Percentiles rank a stretch among this genome's conserved stretches.
Conservation (phyloP, 352 stramenopile species). For the Phytopythium vexans region DNA sequence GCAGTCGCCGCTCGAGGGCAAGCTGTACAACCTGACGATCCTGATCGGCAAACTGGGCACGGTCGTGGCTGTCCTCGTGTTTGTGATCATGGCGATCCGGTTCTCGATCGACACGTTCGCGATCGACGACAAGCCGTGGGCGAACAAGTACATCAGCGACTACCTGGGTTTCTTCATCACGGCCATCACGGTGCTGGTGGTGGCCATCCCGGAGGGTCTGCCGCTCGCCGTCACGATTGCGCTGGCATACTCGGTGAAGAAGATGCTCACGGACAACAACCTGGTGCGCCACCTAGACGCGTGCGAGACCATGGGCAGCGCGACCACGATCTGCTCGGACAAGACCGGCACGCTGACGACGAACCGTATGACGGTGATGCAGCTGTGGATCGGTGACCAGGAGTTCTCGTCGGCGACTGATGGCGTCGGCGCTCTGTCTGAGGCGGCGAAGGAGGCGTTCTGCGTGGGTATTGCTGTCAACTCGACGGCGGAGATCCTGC, state of each 20-base stretch:
- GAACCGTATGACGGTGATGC: constrained; percentile 97
- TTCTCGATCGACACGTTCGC: constrained; percentile 68
- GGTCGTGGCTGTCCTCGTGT: constrained; percentile 66
- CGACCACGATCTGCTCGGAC: constrained; percentile 97
- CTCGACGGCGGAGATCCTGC: constrained; percentile 71
- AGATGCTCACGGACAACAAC: constrained; percentile 92
- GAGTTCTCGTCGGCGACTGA: constrained; percentile 49
- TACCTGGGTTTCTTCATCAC: constrained; percentile 87
- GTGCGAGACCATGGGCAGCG: constrained; percentile 93
- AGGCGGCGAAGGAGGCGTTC: constrained; percentile 61
- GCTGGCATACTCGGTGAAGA: constrained; percentile 94
- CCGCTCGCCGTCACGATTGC: constrained; percentile 96
- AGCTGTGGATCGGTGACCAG: constrained; percentile 54
- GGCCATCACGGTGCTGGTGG: constrained; percentile 91
- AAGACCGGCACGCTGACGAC: constrained; percentile 98
- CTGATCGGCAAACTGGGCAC: constrained; percentile 85
- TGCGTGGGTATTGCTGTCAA: constrained; percentile 69
- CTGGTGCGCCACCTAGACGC: constrained; percentile 86
- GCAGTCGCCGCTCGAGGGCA: constrained; percentile 75
- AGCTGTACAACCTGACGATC: constrained; percentile 80
- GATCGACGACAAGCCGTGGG: constrained; percentile 31
- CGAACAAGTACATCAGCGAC: constrained; percentile 49
- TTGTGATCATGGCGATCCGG: constrained; percentile 73
- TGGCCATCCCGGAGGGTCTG: constrained; percentile 97
- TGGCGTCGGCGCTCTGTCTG: constrained; percentile 48